Conservation (phyloP, 768 basidiomycete genomes). For the Macrolepiota dolichaula region DNA sequence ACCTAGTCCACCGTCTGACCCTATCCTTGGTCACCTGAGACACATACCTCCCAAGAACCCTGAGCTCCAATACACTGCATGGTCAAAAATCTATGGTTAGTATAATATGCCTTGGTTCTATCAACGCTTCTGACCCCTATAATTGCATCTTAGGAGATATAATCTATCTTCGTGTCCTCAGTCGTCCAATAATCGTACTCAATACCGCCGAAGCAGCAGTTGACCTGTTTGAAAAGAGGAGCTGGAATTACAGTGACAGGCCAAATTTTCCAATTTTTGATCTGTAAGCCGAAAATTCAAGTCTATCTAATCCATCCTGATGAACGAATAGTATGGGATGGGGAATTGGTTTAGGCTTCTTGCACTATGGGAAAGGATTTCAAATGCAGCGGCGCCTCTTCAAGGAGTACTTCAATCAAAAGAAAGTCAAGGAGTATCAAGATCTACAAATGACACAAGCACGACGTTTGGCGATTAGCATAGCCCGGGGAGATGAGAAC, state of each 20-base stretch:
- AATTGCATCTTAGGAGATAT: not conserved
- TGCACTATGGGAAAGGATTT: not conserved
- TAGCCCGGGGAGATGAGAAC: not conserved
- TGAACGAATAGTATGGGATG: not conserved
- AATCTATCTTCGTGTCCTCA: not conserved
- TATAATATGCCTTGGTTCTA: not conserved
- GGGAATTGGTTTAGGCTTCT: not conserved
- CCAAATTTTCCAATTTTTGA: not conserved
- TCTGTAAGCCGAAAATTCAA: not conserved
- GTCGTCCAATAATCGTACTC: constrained; percentile 12
- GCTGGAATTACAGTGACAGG: constrained; percentile 15
- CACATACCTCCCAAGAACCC: not conserved
- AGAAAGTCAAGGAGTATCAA: not conserved
- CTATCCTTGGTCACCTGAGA: no score
- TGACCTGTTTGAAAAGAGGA: constrained; percentile 20
- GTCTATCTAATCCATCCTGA: not conserved
- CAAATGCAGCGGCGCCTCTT: constrained; percentile 3
- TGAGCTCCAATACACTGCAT: not conserved
- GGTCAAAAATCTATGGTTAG: constrained; percentile 2
- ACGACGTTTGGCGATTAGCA: not conserved
- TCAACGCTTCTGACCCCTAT: not conserved
- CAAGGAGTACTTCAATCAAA: not conserved
- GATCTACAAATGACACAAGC: not conserved
- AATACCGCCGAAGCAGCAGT: constrained; percentile 12
- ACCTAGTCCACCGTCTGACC: not conserved